Evolutionary conservation across 352 stramenopile species (phyloP).

Genomic region (Phytophthora agathidicida): DNA sequence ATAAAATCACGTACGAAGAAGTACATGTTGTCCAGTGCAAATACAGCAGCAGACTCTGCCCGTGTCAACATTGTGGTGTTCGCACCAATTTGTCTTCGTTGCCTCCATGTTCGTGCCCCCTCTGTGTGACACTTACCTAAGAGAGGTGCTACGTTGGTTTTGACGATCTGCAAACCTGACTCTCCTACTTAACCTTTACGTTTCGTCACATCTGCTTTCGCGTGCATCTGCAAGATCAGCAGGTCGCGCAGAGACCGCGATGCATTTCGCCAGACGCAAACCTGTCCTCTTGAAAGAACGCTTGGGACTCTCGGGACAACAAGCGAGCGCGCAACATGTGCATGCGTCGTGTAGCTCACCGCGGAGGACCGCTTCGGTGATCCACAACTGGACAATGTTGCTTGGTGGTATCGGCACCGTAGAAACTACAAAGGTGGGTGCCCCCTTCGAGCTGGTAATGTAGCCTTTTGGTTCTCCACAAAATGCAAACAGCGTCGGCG

Average conservation of each 20-base stretch:
- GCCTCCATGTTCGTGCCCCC: no score
- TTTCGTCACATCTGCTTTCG: neutral
- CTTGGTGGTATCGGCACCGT: no score
- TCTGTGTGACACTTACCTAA: no score
- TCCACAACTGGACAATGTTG: no score
- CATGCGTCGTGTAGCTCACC: no score
- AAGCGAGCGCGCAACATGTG: neutral
- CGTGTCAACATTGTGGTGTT: conserved; percentile 9
- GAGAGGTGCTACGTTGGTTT: neutral
- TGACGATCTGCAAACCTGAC: conserved; percentile 4
- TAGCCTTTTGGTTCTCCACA: no score
- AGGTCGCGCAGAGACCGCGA: conserved; percentile 1
- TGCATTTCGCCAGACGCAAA: neutral
- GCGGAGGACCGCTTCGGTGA: no score
- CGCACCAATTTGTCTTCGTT: no score
- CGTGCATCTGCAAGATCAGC: neutral
- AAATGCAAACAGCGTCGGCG: no score
- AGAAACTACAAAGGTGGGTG: no score
- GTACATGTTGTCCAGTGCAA: neutral
- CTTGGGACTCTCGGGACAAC: conserved; percentile 2
- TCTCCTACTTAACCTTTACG: neutral
- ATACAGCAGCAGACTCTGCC: neutral
- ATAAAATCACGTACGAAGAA: neutral
- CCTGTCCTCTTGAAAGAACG: no score
- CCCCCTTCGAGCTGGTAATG: no score